Percentiles rank a stretch among this genome's conserved stretches.
These are phyloP conservation scores for Viola odorata DNA, from an alignment of 345 rosid species.

Conservation along the genomic window DNA sequence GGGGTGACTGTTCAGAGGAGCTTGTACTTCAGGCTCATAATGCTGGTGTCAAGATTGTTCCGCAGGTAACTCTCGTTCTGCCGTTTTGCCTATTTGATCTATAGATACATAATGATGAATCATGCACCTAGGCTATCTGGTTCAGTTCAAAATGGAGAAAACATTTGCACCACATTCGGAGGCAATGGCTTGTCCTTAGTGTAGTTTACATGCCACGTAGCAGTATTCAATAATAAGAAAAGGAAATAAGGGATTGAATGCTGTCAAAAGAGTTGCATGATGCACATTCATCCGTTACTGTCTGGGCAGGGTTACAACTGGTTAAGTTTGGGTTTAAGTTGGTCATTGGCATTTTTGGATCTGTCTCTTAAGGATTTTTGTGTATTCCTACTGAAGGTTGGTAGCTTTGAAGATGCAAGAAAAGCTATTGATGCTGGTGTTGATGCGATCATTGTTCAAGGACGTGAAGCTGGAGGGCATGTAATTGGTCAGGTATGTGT, in stretches of 20 bases:
- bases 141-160: no score
- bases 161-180: no score
- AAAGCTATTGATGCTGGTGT: conserved; percentile 54
- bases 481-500: conserved; percentile 63
- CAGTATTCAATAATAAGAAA: no score
- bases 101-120: background rate
- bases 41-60: conserved; percentile 71
- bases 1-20: conserved; percentile 74
- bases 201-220: no score
- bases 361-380: background rate
- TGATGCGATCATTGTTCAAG: conserved; percentile 88
- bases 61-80: conserved; percentile 45
- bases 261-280: background rate
- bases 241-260: background rate
- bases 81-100: background rate
- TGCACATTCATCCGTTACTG: background rate
- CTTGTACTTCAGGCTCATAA: conserved; percentile 55
- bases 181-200: no score
- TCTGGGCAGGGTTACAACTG: no score
- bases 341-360: background rate
- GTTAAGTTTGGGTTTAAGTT: background rate
- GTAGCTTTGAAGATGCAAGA: conserved; percentile 59
- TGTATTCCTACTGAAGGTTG: conserved; percentile 41
- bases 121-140: background rate
- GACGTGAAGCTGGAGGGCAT: conserved; percentile 89